Evolutionary conservation across 306 rosid genomes (phyloP).

Genomic region (Luffa acutangula): DNA sequence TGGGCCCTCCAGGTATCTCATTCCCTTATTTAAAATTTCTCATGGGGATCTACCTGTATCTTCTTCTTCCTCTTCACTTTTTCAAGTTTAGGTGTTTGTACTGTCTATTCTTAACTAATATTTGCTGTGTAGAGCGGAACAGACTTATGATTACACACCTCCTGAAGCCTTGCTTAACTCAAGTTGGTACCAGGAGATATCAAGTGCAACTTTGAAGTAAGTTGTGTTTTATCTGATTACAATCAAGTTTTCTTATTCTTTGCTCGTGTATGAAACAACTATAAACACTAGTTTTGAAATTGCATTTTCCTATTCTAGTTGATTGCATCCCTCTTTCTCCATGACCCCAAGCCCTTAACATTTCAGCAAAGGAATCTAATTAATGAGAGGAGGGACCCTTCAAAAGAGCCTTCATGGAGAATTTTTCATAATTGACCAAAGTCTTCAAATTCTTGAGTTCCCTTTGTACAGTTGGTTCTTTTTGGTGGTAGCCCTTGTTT

Average conservation of each 20-base stretch:
- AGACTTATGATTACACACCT: constrained; percentile 76
- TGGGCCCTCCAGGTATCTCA: constrained; percentile 79
- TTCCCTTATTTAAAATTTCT: neutral
- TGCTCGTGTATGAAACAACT: neutral
- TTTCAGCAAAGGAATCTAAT: no score
- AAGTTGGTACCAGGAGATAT: constrained; percentile 67
- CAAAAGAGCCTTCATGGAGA: no score
- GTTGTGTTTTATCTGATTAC: constrained; percentile 15
- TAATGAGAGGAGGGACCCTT: no score
- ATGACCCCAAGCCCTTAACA: no score
- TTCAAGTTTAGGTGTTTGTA: neutral
- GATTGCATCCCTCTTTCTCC: no score
- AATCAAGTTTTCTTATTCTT: neutral
- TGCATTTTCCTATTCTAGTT: neutral
- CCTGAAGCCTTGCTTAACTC: constrained; percentile 87
- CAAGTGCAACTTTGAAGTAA: constrained; percentile 67
- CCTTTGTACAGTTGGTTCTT: no score
- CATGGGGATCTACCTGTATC: neutral
- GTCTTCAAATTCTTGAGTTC: no score
- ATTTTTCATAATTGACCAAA: no score
- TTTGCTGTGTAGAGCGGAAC: constrained; percentile 62
- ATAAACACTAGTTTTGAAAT: neutral
- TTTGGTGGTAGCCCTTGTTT: no score
- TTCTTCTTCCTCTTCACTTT: neutral
- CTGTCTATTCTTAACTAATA: constrained; percentile 10